Conservation (phyloP, 495 filamentous ascomycete species). For the Echria macrotheca region DNA sequence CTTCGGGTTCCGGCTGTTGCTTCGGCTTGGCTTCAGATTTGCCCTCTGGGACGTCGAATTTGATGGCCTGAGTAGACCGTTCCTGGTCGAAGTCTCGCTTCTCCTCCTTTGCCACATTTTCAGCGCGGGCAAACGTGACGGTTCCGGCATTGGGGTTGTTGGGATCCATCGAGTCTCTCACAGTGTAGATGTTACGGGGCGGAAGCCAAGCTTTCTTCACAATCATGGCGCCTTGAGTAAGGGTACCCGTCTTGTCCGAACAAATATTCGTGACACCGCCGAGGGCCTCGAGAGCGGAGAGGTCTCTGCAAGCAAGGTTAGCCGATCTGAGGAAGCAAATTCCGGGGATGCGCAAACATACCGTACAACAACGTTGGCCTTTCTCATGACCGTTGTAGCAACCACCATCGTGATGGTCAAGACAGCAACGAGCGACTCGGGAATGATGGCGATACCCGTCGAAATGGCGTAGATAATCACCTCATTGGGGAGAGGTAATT, state of each 20-base stretch:
- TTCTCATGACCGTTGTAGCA: conserved; percentile 71
- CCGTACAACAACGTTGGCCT: conserved; percentile 71
- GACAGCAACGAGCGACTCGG: conserved; percentile 64
- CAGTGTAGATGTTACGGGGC: conserved; percentile 48
- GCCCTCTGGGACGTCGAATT: conserved; percentile 48
- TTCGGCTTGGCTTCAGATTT: conserved; percentile 27
- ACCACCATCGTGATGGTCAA: conserved; percentile 72
- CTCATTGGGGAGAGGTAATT: conserved; percentile 52
- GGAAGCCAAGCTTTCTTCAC: conserved; percentile 79
- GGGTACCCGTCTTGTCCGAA: conserved; percentile 81
- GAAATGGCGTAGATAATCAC: conserved; percentile 80
- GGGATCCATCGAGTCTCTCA: conserved; percentile 53
- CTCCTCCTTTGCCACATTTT: conserved; percentile 24
- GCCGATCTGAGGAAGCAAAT: neutral
- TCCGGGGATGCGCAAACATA: conserved; percentile 6
- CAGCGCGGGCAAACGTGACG: conserved; percentile 20
- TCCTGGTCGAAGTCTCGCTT: conserved; percentile 46
- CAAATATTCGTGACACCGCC: conserved; percentile 85
- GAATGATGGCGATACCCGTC: conserved; percentile 65
- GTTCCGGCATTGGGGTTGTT: conserved; percentile 53
- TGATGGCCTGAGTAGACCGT: conserved; percentile 47
- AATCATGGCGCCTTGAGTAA: conserved; percentile 75
- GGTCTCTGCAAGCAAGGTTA: conserved; percentile 30
- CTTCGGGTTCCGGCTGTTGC: conserved; percentile 17
- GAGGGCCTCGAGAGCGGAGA: conserved; percentile 75